Evolutionary conservation across 495 filamentous ascomycete species (phyloP).

Genomic region (Penicillium pancosmium): DNA sequence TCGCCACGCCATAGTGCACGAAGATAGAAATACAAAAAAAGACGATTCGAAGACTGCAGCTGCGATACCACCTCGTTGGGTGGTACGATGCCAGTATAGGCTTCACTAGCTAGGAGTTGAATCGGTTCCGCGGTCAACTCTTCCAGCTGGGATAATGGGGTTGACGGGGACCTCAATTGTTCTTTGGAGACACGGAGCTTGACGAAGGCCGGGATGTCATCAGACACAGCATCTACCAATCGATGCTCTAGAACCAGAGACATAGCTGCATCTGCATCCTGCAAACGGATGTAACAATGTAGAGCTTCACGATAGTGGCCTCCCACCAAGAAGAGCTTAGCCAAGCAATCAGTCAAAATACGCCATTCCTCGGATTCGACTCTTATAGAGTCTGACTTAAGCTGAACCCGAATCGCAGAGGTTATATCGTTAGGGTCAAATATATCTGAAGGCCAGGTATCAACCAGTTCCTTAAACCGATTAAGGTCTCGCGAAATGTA

Average conservation of each 20-base stretch:
- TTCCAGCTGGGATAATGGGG: slow-evolving; percentile 71
- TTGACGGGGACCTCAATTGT: slow-evolving; percentile 57
- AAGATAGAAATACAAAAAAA: slow-evolving; percentile 85
- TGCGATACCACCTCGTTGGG: slow-evolving; percentile 78
- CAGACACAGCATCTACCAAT: slow-evolving; percentile 79
- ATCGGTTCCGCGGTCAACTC: slow-evolving; percentile 79
- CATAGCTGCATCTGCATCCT: slow-evolving; percentile 90
- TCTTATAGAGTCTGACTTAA: slow-evolving; percentile 66
- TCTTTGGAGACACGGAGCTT: slow-evolving; percentile 79
- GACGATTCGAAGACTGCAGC: slow-evolving; percentile 54
- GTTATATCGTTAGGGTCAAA: slow-evolving; percentile 75
- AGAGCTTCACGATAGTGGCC: slow-evolving; percentile 82
- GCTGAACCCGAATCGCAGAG: slow-evolving; percentile 69
- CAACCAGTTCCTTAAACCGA: slow-evolving; percentile 75
- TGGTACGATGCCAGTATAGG: slow-evolving; percentile 81
- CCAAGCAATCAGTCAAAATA: slow-evolving; percentile 78
- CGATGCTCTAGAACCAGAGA: slow-evolving; percentile 79
- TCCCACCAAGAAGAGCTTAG: slow-evolving; percentile 77
- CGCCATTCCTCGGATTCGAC: slow-evolving; percentile 82
- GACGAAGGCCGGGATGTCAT: slow-evolving; percentile 88
- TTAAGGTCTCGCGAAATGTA: slow-evolving; percentile 74
- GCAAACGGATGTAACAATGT: slow-evolving; percentile 82
- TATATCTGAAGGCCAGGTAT: slow-evolving; percentile 81
- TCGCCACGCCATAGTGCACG: slow-evolving; percentile 81
- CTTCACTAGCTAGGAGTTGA: slow-evolving; percentile 84